These are phyloP conservation scores for Castanea sativa DNA, from an alignment of 306 rosid genomes.

Conservation along the genomic window DNA sequence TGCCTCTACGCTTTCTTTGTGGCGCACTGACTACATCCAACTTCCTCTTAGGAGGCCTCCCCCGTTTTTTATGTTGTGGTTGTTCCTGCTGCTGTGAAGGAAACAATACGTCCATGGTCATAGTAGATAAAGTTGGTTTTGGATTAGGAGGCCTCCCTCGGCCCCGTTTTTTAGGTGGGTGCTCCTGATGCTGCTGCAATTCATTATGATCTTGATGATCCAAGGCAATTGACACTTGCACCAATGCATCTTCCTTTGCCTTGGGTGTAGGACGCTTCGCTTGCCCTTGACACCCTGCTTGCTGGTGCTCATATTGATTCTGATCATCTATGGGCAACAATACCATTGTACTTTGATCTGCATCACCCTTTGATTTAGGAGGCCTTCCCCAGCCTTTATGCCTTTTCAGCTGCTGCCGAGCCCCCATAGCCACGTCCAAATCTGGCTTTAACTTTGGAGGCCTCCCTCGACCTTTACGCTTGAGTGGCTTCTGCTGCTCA, in stretches of 20 bases:
- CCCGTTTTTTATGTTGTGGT: not conserved
- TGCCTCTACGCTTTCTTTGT: not conserved
- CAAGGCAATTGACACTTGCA: not conserved
- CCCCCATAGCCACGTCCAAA: not conserved
- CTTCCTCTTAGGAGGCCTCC: constrained; percentile 11
- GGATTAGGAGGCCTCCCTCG: not conserved
- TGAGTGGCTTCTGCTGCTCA: not conserved
- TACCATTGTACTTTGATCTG: not conserved
- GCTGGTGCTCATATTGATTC: not conserved
- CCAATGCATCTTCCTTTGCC: not conserved
- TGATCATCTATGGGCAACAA: not conserved
- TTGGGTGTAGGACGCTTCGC: not conserved
- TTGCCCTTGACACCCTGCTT: not conserved
- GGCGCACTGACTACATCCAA: not conserved
- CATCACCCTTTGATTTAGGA: not conserved
- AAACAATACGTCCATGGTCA: not conserved
- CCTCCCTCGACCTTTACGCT: constrained; percentile 2
- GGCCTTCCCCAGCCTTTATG: not conserved
- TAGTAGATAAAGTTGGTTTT: constrained; percentile 1
- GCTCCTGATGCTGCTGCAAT: not conserved
- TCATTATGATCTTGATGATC: not conserved
- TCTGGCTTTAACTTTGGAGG: constrained; percentile 1
- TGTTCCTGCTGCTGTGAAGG: constrained; percentile 10
- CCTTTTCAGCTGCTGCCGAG: not conserved
- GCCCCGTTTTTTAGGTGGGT: not conserved